A percentile compares a stretch with the other conserved stretches of the same genome.
phyloP scores from a whole-genome alignment of 176 grass and related monocot species.

The Microstegium vimineum region DNA sequence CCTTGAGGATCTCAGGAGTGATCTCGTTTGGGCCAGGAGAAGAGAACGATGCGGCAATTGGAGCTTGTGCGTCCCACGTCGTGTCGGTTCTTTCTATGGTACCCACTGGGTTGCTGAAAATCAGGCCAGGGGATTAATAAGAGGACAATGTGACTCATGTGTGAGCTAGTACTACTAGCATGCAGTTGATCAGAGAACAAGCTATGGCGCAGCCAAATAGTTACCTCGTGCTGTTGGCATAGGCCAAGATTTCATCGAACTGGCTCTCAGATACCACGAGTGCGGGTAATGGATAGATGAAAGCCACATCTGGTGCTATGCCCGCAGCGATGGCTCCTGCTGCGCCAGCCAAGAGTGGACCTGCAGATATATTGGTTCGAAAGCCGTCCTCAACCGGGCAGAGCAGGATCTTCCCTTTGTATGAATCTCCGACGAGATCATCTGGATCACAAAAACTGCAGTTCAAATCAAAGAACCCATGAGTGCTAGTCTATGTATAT shows the following conservation, averaged over 20 bases:
- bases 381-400: not conserved
- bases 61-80: constrained; percentile 13
- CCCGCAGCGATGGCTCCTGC: not conserved
- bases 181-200: no score
- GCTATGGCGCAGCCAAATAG: no score
- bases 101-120: constrained; percentile 26
- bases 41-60: constrained; percentile 32
- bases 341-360: not conserved
- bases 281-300: not conserved
- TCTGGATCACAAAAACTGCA: constrained; percentile 21
- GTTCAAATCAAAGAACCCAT: not conserved
- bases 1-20: constrained; percentile 42
- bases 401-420: constrained; percentile 7
- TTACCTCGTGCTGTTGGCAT: constrained; percentile 11
- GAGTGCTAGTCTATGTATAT: not conserved
- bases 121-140: not conserved
- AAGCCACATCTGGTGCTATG: not conserved
- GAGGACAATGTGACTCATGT: no score
- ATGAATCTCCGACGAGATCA: not conserved
- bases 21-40: constrained; percentile 49
- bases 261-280: not conserved
- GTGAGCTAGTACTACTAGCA: no score
- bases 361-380: not conserved
- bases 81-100: constrained; percentile 21
- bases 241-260: constrained; percentile 6